Percentiles rank a stretch among this genome's conserved stretches.
phyloP scores from a whole-genome alignment of 495 filamentous ascomycete species.

The Hyaloscypha hepaticicola region DNA sequence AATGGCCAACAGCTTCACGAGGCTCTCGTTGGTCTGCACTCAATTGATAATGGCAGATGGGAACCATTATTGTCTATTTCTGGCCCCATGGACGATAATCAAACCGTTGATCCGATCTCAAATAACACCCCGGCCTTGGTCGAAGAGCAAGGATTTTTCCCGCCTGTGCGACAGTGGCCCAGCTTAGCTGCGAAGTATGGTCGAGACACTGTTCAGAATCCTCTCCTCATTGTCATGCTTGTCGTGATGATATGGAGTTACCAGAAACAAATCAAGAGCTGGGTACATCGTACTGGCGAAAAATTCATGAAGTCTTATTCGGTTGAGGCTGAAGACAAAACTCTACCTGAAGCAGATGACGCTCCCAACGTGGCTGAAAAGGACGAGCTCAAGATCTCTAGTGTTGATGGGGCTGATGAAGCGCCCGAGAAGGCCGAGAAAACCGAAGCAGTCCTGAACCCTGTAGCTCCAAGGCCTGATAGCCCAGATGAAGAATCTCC shows the following conservation, averaged over 20 bases:
- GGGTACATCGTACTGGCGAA: constrained; percentile 7
- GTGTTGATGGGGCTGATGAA: not conserved
- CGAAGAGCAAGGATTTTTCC: constrained; percentile 33
- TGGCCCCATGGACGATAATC: constrained; percentile 13
- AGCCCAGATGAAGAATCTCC: constrained; percentile 33
- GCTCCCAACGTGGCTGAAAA: not conserved
- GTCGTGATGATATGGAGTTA: constrained; percentile 27
- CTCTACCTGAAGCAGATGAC: not conserved
- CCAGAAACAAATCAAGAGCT: constrained; percentile 15
- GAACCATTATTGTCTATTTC: constrained; percentile 26
- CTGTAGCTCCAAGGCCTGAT: not conserved
- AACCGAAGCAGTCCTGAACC: constrained; percentile 23
- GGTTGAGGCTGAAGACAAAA: not conserved
- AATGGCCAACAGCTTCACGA: constrained; percentile 36
- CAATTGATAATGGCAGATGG: constrained; percentile 33
- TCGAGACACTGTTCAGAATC: constrained; percentile 47
- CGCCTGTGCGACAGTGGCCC: constrained; percentile 39
- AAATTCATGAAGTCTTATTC: not conserved
- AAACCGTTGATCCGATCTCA: constrained; percentile 5
- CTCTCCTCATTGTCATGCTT: constrained; percentile 41
- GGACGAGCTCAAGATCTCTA: not conserved
- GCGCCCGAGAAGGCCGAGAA: constrained; percentile 25
- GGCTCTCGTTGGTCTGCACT: constrained; percentile 48
- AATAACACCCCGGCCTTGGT: constrained; percentile 26
- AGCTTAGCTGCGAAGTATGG: constrained; percentile 37